Evolutionary conservation across 2,329 filamentous ascomycete species (phyloP).

Genomic region (Aspergillus unguis): DNA sequence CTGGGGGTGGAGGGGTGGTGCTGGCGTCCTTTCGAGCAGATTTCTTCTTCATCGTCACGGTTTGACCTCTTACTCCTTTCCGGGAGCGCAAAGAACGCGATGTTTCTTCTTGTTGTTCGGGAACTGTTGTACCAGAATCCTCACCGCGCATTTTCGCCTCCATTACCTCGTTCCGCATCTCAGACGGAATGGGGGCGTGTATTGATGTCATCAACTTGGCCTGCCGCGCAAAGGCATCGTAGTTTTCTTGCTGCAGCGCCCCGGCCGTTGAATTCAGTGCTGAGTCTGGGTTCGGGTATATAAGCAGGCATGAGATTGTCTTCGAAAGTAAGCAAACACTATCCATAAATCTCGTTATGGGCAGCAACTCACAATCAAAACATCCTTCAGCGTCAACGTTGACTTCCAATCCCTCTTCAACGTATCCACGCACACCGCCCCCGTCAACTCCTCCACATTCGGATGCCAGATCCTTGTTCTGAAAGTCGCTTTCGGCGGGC

Average conservation of each 20-base stretch:
- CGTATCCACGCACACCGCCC: conserved; percentile 63
- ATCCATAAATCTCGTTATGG: too few relatives aligned
- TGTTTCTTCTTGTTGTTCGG: conserved; percentile 28
- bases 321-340: conserved; percentile 15
- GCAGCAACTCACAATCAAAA: conserved; percentile 46
- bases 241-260: conserved; percentile 57
- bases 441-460: conserved; percentile 61
- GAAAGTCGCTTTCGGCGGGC: conserved; percentile 55
- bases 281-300: conserved; percentile 63
- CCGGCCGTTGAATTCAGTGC: conserved; percentile 62
- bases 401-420: conserved; percentile 62
- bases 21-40: conserved; percentile 11
- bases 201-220: conserved; percentile 62
- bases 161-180: conserved; percentile 43
- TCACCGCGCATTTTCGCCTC: conserved; percentile 57
- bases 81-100: conserved; percentile 13
- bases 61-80: conserved; percentile 17
- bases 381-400: conserved; percentile 57
- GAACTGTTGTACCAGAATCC: conserved; percentile 36
- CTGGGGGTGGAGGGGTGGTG: conserved; percentile 4
- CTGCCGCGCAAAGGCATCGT: conserved; percentile 54
- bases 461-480: conserved; percentile 62
- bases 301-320: conserved; percentile 61
- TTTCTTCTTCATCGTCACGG: conserved; percentile 33
- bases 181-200: conserved; percentile 53